These are phyloP conservation scores for Zopfia rhizophila DNA, from an alignment of 2,329 filamentous ascomycete species.

Conservation along the genomic window DNA sequence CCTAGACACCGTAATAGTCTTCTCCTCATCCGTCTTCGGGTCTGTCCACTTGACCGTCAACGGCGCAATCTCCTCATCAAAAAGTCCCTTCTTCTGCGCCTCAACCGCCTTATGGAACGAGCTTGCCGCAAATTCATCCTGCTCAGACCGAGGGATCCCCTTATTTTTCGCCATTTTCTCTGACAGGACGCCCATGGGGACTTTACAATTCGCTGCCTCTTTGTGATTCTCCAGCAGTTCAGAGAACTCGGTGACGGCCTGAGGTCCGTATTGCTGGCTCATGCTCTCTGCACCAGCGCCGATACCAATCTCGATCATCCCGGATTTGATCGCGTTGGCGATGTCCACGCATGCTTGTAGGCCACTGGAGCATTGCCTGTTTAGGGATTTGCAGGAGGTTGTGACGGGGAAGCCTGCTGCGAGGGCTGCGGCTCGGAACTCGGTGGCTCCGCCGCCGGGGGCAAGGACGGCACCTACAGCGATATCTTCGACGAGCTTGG, in stretches of 20 bases:
- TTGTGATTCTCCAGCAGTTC: conserved; percentile 83
- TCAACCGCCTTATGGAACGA: conserved; percentile 90
- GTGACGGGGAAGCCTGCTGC: conserved; percentile 90
- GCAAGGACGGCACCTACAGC: conserved; percentile 91
- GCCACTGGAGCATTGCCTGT: conserved; percentile 93
- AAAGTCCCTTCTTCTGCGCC: conserved; percentile 89
- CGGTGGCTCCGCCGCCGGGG: conserved; percentile 92
- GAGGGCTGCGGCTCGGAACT: conserved; percentile 92
- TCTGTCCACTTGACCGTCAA: conserved; percentile 88
- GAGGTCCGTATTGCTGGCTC: conserved; percentile 89
- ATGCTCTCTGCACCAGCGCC: conserved; percentile 98
- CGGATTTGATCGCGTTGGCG: conserved; percentile 87
- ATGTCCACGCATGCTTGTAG: conserved; percentile 94
- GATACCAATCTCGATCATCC: conserved; percentile 95
- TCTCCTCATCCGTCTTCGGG: conserved; percentile 87
- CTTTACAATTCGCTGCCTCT: conserved; percentile 94
- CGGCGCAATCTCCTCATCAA: conserved; percentile 90
- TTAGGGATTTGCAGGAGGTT: conserved; percentile 86
- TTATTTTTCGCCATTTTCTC: conserved; percentile 95
- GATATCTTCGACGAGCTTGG: conserved; percentile 88
- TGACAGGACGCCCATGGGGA: conserved; percentile 93
- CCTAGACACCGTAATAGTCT: conserved; percentile 81
- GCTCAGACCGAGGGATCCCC: conserved; percentile 73
- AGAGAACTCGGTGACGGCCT: conserved; percentile 91
- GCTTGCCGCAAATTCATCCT: conserved; percentile 93